Conservation (phyloP, 768 basidiomycete species). For the Leccinum subgranulosum region DNA sequence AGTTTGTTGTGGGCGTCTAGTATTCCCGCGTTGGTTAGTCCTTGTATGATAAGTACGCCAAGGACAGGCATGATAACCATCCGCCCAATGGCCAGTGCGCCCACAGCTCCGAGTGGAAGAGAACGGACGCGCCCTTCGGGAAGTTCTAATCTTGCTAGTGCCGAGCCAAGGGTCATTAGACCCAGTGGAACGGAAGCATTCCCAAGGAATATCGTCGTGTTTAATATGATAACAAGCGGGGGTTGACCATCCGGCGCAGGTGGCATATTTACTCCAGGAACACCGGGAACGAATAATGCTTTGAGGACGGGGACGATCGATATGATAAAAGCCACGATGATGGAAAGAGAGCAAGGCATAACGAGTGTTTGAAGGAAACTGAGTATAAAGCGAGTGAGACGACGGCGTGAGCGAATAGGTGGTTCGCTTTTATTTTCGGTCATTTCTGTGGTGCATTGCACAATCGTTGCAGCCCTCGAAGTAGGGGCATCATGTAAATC, state of each 20-base stretch:
- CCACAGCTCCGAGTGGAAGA: conserved; percentile 52
- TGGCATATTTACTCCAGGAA: conserved; percentile 43
- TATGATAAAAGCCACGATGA: conserved; percentile 52
- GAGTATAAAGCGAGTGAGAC: conserved; percentile 3
- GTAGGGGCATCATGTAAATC: neutral
- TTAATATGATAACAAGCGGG: conserved; percentile 59
- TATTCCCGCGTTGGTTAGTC: conserved; percentile 45
- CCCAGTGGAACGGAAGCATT: conserved; percentile 63
- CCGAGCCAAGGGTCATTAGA: conserved; percentile 59
- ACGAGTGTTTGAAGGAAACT: conserved; percentile 37
- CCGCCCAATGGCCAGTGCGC: conserved; percentile 49
- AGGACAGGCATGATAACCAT: conserved; percentile 57
- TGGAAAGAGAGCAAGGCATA: conserved; percentile 49
- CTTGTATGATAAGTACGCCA: conserved; percentile 55
- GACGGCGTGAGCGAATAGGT: neutral
- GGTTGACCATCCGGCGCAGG: conserved; percentile 64
- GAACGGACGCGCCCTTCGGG: conserved; percentile 44
- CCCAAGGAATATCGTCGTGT: conserved; percentile 57
- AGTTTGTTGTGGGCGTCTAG: conserved; percentile 54
- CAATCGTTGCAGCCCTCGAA: conserved; percentile 3
- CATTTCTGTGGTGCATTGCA: neutral
- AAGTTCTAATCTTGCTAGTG: conserved; percentile 55
- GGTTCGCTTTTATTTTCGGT: conserved; percentile 3
- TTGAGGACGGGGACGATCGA: conserved; percentile 57
- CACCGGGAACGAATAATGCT: conserved; percentile 50